Evolutionary conservation across 2,329 filamentous ascomycete species (phyloP).

Genomic region (Epichloe bromicola): DNA sequence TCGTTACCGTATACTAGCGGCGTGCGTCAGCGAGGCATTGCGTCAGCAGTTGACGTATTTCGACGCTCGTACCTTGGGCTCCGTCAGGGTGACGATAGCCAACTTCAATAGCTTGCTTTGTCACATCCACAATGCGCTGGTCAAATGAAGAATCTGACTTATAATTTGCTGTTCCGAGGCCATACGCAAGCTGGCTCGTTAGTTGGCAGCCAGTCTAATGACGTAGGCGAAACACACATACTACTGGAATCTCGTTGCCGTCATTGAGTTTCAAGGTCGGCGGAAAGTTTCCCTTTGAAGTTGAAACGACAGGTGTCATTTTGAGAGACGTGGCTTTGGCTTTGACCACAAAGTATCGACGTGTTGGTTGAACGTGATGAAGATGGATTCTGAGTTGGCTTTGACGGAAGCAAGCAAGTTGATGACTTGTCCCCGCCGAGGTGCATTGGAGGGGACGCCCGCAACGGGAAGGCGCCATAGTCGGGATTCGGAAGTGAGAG

Average conservation of each 20-base stretch:
- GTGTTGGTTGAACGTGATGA: neutral
- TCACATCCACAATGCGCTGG: constrained; percentile 33
- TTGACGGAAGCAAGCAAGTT: too few species aligned
- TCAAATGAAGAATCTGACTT: constrained; percentile 42
- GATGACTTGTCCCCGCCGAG: too few species aligned
- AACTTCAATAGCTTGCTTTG: constrained; percentile 51
- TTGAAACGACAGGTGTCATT: constrained; percentile 28
- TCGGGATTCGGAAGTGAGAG: too few species aligned
- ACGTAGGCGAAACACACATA: constrained; percentile 19
- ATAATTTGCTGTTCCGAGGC: constrained; percentile 55
- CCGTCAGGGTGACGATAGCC: constrained; percentile 64
- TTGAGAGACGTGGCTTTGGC: constrained; percentile 2
- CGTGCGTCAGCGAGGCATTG: neutral
- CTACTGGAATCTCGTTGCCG: constrained; percentile 59
- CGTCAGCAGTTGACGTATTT: neutral
- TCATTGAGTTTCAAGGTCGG: constrained; percentile 59
- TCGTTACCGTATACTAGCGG: constrained; percentile 52
- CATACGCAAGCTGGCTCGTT: constrained; percentile 47
- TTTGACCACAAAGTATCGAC: neutral
- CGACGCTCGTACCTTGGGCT: constrained; percentile 46
- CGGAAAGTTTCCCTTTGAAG: constrained; percentile 30
- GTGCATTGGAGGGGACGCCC: too few species aligned
- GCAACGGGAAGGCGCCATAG: too few species aligned
- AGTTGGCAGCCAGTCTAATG: neutral
- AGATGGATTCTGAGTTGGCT: neutral